Conservation (phyloP, 1,139 yeast genomes). For the Candida tropicalis region DNA sequence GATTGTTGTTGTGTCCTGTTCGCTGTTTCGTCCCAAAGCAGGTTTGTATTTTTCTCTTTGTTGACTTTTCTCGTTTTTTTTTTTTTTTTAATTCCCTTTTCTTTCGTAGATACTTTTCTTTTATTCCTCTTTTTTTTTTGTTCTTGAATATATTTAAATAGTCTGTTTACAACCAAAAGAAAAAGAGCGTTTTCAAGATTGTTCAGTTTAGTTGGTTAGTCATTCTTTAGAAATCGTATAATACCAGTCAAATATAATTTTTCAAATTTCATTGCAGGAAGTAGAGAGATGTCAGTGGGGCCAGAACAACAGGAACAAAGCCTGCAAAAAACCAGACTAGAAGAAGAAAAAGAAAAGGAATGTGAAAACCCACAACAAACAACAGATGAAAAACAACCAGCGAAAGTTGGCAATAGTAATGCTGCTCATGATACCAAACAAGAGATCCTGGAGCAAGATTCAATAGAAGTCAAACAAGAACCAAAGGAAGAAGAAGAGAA, state of each 20-base stretch:
- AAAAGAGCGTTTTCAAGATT: not conserved
- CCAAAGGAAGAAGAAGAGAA: slow-evolving; percentile 1
- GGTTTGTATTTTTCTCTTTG: not conserved
- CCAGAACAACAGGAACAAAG: slow-evolving; percentile 3
- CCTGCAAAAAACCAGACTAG: slow-evolving; percentile 5
- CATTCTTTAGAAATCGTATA: not conserved
- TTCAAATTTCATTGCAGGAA: not conserved
- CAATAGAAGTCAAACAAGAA: slow-evolving; percentile 5
- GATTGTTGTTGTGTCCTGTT: no score
- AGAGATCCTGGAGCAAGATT: slow-evolving; percentile 1
- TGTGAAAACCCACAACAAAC: slow-evolving; percentile 4
- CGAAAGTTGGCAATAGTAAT: not conserved
- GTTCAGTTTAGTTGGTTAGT: not conserved
- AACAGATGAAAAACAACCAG: not conserved
- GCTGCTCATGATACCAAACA: not conserved
- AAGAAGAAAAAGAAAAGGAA: slow-evolving; percentile 4
- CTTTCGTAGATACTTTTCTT: slow-evolving; percentile 1
- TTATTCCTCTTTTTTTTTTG: slow-evolving; percentile 1
- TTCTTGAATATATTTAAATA: not conserved
- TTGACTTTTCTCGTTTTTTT: not conserved
- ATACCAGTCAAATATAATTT: not conserved
- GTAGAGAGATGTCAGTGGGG: slow-evolving; percentile 1
- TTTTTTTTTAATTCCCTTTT: not conserved
- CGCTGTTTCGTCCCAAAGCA: no score
- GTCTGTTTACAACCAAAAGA: not conserved